phyloP scores from a whole-genome alignment of 345 rosid genomes.

The Erodium maritimum region DNA sequence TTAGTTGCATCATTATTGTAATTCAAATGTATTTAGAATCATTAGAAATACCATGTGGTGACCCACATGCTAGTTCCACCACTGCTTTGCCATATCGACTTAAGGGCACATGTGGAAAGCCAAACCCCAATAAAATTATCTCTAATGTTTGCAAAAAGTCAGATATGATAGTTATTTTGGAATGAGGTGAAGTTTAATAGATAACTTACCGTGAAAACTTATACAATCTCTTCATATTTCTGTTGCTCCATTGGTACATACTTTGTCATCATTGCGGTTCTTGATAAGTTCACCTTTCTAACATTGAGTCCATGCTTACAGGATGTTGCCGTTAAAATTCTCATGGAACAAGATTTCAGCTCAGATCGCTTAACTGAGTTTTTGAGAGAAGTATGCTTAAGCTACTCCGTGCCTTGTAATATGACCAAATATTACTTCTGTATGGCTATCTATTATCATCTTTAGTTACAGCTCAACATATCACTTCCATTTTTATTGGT shows the following conservation, averaged over 20 bases:
- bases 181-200: too few relatives aligned
- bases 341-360: conserved; percentile 96
- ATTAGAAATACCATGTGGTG: too few relatives aligned
- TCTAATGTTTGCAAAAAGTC: too few relatives aligned
- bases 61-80: too few relatives aligned
- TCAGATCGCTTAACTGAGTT: conserved; percentile 80
- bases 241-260: not conserved
- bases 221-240: too few relatives aligned
- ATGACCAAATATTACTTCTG: not conserved
- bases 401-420: not conserved
- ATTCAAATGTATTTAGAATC: too few relatives aligned
- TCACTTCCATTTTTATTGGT: conserved; percentile 3
- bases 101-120: too few relatives aligned
- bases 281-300: not conserved
- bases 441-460: not conserved
- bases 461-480: not conserved
- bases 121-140: too few relatives aligned
- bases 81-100: too few relatives aligned
- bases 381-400: conserved; percentile 68
- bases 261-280: not conserved
- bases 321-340: conserved; percentile 99
- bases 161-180: too few relatives aligned
- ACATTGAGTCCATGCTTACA: conserved; percentile 14
- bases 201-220: too few relatives aligned
- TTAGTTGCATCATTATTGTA: too few relatives aligned